Evolutionary conservation across 176 grass and related monocot genomes (phyloP).

Genomic region (Carex littledalei): DNA sequence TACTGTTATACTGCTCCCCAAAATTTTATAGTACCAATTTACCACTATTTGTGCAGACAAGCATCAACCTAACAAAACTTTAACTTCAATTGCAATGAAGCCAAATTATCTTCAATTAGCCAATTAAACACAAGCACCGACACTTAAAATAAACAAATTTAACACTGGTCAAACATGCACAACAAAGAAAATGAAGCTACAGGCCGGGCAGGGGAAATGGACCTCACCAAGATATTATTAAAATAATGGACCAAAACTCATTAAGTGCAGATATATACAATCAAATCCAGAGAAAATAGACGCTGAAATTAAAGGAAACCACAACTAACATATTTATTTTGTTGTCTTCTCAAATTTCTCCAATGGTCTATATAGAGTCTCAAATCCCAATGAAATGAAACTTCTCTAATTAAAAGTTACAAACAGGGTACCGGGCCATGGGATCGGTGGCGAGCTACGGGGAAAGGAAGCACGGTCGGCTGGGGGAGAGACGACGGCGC

Average conservation of each 20-base stretch:
- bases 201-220: not conserved
- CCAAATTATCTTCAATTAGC: not conserved
- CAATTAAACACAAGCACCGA: not conserved
- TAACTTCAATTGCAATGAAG: not conserved
- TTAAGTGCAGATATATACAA: not conserved
- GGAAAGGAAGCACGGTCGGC: constrained; percentile 73
- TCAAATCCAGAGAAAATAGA: not conserved
- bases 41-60: not conserved
- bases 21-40: not conserved
- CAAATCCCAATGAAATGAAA: not conserved
- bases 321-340: not conserved
- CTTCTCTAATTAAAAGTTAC: not conserved
- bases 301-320: not conserved
- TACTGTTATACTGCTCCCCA: not conserved
- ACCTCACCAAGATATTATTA: not conserved
- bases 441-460: constrained; percentile 81
- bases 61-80: not conserved
- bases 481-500: constrained; percentile 35
- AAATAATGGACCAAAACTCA: not conserved
- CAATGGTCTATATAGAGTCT: not conserved
- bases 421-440: constrained; percentile 57
- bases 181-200: not conserved
- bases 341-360: not conserved
- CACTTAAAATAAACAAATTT: not conserved
- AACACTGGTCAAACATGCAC: not conserved